Base-by-base conservation (phyloP, 2,329 filamentous ascomycete species). In the Alternaria gaisen region DNA sequence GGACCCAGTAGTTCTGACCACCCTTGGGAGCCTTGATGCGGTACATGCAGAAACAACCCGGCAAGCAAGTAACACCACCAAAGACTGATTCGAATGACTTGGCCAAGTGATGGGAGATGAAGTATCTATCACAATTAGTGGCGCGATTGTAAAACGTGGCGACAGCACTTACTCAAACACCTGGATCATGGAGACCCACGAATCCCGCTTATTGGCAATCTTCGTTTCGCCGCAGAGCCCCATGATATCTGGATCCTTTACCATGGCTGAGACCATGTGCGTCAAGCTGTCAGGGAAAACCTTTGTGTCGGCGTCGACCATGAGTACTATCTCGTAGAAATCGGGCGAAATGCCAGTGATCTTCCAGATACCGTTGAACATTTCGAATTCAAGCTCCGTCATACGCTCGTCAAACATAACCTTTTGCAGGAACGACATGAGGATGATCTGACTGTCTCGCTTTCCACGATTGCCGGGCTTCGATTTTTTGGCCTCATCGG, bases 381-480 rank as follows among this genome's bases (percentile, higher is more conserved):
- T 98, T 77, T 99, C 95, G 75, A 93, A 99, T 79, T 99, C 95
- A 53, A 99, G 90, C 80, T 99, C 94, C 18, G 96, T 99, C 95
- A 99, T 99, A 64, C 95, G 91, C 82, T 99, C 96, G 78, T 99
- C 95, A 73, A 99, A 99, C 95, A 99, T 99, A 76, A 99, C 95
- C 83, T 99, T 99, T 78, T 99, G 95, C 70, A 99, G 83, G 86
- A 99, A 99, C 5, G 94, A 97, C 95, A 99, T 99, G 68, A 99
- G 86, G 71, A 99, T 95, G 75, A 99, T 97, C 80, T 99, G 95
- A 83, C 93, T 97, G 85, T 99, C 95, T 77, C 95, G 92, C 85
- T 99, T 99, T 80, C 95, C 96, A 81, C 95, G 89, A 81, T 99
- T 99, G 72, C 95, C 95, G 12, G 96, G 93, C 81, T 99, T 99